Base-by-base conservation (phyloP, 495 filamentous ascomycete species). In the Penicillium roqueforti region DNA sequence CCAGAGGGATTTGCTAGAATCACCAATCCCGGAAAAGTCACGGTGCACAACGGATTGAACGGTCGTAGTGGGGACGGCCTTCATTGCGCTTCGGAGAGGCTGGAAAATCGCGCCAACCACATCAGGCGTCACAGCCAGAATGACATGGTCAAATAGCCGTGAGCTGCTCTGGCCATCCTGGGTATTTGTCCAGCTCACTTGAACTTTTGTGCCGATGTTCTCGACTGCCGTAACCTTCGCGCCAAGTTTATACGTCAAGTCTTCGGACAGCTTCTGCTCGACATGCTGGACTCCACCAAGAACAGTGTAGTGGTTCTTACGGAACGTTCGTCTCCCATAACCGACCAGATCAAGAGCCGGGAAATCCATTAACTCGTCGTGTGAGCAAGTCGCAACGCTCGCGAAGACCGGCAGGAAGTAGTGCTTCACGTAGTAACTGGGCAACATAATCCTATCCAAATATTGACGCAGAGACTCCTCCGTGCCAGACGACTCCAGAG, bases 341-440 rank as follows among this genome's bases (percentile, higher is more conserved):
- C 67, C 70, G 13, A 76, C 55, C 22, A 79, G 53, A 57, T 83
- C 80, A 13, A 53, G 56, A 0, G 79, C 79, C 0, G 80, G 80
- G 51, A 80, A 83, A 9, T 58, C 53, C 14, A 83, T 67, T 0
- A 84, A 57, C n/a, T 67, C 67, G 1, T 74, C 57, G 23, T 80
- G 80, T 3, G 77, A 65, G 53, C 79, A 84, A 6, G 80, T 83
- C 9, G 70, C 67, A 4, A 81, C 77, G 16, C 73, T 74, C 7
- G 76, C 76, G 36, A 83, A 73, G 11, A 81, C 61, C 3, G 80
- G 80, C 4, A 83, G 68, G 10, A 83, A 62, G 52, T 81, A 83
- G 25, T 66, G 57, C 6, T 46, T 61, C 36, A 67, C 62, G 46
- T 76, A 77, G 28, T 70, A 68, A 4, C 52, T 52, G 0, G 80